phyloP scores from a whole-genome alignment of 148 eudicot species.

The Amaranthus hypochondriacus region DNA sequence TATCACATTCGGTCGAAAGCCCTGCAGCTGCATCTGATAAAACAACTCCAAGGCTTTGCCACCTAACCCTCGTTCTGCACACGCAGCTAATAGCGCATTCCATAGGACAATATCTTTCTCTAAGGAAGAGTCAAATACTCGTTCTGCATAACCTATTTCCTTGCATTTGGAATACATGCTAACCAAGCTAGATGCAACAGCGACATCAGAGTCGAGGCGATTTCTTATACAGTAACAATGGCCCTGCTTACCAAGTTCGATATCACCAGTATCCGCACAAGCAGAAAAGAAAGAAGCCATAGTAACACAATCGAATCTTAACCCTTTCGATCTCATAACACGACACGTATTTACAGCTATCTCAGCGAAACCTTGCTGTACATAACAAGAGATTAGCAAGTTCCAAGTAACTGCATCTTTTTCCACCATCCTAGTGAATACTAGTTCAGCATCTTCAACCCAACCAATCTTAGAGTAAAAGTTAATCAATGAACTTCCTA shows the following conservation, averaged over 20 bases:
- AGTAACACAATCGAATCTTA: conserved; percentile 51
- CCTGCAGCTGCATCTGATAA: conserved; percentile 42
- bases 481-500: conserved; percentile 56
- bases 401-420: conserved; percentile 66
- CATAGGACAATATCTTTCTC: conserved; percentile 49
- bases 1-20: conserved; percentile 37
- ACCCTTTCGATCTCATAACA: conserved; percentile 39
- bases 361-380: conserved; percentile 32
- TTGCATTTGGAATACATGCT: conserved; percentile 52
- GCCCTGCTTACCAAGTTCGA: conserved; percentile 42
- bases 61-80: conserved; percentile 42
- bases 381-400: conserved; percentile 51
- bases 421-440: conserved; percentile 41
- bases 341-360: conserved; percentile 32
- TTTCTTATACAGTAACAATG: conserved; percentile 47
- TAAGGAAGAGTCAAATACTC: conserved; percentile 30
- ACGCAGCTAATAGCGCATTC: conserved; percentile 50
- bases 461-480: conserved; percentile 48
- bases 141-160: conserved; percentile 32
- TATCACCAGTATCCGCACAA: conserved; percentile 29
- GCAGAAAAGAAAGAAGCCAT: conserved; percentile 36
- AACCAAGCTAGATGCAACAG: conserved; percentile 37
- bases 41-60: conserved; percentile 47
- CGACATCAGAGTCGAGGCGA: conserved; percentile 34
- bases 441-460: conserved; percentile 43